These are phyloP conservation scores for Pharus latifolius DNA, from an alignment of 176 grass and related monocot genomes.

Conservation along the genomic window DNA sequence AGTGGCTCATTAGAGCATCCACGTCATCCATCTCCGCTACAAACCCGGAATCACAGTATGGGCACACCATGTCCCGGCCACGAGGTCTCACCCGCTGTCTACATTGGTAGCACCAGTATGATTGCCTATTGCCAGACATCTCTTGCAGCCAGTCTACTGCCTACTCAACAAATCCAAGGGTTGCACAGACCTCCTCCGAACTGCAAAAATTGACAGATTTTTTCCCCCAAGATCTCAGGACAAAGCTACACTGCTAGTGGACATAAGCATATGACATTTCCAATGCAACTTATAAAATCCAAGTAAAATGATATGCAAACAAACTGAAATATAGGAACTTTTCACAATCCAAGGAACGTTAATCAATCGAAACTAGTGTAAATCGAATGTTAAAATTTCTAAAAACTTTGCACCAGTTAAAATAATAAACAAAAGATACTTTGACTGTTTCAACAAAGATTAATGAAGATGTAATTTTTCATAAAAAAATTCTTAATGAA, in stretches of 20 bases:
- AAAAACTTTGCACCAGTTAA: too few relatives aligned
- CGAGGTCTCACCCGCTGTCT: constrained; percentile 53
- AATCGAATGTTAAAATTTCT: too few relatives aligned
- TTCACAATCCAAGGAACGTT: too few relatives aligned
- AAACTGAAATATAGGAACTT: not conserved
- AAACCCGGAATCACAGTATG: constrained; percentile 75
- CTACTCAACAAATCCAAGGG: not conserved
- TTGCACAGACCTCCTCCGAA: not conserved
- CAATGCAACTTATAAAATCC: not conserved
- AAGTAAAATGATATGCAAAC: not conserved
- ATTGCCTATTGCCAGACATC: constrained; percentile 47
- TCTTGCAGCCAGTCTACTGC: not conserved
- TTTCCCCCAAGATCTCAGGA: not conserved
- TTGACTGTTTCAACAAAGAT: too few relatives aligned
- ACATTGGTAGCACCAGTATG: constrained; percentile 91
- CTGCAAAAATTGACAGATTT: constrained; percentile 14
- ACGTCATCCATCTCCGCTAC: constrained; percentile 55
- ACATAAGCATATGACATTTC: not conserved
- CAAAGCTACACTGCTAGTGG: not conserved
- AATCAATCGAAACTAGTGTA: too few relatives aligned
- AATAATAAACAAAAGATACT: too few relatives aligned
- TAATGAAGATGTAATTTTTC: too few relatives aligned
- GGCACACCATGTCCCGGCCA: constrained; percentile 58
- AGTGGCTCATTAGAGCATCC: constrained; percentile 53
- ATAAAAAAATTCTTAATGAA: too few relatives aligned